Conservation (phyloP, 2,329 filamentous ascomycete genomes). For the Penicillium palitans region DNA sequence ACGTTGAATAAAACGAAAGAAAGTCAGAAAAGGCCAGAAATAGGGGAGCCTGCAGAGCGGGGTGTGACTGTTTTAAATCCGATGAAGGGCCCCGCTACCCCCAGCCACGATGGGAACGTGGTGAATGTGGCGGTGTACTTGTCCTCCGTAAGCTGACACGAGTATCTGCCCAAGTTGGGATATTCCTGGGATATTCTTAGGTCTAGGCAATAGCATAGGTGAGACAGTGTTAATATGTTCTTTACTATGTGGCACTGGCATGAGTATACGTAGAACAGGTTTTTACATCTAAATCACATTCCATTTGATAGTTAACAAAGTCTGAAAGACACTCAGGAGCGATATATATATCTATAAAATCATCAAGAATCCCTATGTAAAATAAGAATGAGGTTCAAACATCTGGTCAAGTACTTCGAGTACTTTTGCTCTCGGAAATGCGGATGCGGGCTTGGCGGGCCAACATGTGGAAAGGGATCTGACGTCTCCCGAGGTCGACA, state of each 20-base stretch:
- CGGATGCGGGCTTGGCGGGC: neutral
- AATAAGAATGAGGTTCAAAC: neutral
- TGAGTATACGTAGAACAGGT: neutral
- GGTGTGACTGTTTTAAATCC: slow-evolving; percentile 5
- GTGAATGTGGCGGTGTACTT: slow-evolving; percentile 15
- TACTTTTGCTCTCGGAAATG: neutral
- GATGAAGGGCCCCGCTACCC: slow-evolving; percentile 21
- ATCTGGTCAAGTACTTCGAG: neutral
- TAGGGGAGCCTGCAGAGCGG: slow-evolving; percentile 11
- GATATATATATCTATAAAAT: neutral
- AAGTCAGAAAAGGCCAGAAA: neutral
- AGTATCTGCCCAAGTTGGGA: neutral
- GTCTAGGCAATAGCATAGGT: neutral
- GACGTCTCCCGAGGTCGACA: neutral
- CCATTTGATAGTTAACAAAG: too few relatives aligned
- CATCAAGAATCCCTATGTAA: neutral
- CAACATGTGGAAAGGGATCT: neutral
- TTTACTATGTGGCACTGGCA: neutral
- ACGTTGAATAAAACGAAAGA: neutral
- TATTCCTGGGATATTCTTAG: neutral
- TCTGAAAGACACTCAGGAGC: fast-evolving
- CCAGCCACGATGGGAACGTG: slow-evolving; percentile 26
- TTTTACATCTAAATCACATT: neutral
- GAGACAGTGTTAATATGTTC: neutral
- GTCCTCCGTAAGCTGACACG: neutral